Base-by-base conservation (phyloP, 2,329 filamentous ascomycete species). In the Westerdykella aurantiaca region DNA sequence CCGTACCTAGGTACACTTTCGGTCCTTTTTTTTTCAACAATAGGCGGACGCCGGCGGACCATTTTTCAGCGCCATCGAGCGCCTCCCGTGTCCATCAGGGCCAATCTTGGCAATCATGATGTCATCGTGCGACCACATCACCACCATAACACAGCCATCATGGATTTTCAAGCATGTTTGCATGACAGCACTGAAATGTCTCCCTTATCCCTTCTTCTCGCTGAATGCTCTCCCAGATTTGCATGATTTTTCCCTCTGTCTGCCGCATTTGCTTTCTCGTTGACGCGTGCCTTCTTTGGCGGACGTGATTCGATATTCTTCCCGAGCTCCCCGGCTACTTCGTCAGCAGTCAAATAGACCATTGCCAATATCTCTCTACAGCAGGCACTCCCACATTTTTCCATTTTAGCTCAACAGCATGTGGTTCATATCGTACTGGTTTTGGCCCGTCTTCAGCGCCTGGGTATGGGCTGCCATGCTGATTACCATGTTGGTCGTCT, bases 361-460 rank as follows among this genome's bases (percentile, higher is more conserved):
- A 10, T 29, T 29, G 18, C 18, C 25, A 29, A 29, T 12, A 12
- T 9, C 25, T 5, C 3, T 29, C 7, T 29, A 29, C 25, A 4
- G 25, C 25, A 29, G 11, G 4, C 25, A 9, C 25, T 29, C 25
- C 25, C 11, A 29, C 25, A 10, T 12, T 29, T 12, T 29, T 12
- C 13, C 16, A 37, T 38, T n/a, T 18, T 12, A 23, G 18, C n/a
- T 4, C 18, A 12, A 22, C 38, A 56, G 22, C 43, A 65, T 66
- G 63, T 61, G 64, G 57, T 52, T 50, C 6, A 57, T 73, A 55
- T 75, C 74, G 47, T 78, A 72, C 47, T 75, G 73, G 84, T 68
- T 84, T 45, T 74, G 89, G 29, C 86, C 86, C 52, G 70, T 88
- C 48, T 74, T 89, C 52, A 82, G 84, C 38, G 78, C 81, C 52